phyloP scores from a whole-genome alignment of 202 grass and related monocot species.

The Panicum virgatum region DNA sequence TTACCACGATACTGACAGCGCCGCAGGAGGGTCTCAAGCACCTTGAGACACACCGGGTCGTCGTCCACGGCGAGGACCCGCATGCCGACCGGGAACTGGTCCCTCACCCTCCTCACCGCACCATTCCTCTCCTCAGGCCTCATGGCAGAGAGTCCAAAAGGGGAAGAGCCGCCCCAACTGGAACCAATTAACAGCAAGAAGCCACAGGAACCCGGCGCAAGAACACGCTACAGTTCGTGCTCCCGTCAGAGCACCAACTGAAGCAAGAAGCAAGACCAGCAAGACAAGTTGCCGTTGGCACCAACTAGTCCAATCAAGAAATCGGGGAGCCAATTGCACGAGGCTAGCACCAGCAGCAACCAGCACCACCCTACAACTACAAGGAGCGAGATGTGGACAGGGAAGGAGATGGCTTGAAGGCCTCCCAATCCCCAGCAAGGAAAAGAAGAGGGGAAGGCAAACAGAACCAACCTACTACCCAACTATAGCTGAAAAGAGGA shows the following conservation, averaged over 20 bases:
- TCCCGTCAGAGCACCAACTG: background rate
- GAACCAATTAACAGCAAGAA: slow-evolving; percentile 1
- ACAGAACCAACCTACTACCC: slow-evolving; percentile 33
- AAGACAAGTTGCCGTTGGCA: background rate
- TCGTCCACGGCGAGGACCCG: slow-evolving; percentile 94
- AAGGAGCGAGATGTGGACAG: slow-evolving; percentile 38
- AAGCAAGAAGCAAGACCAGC: slow-evolving; percentile 24
- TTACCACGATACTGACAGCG: slow-evolving; percentile 80
- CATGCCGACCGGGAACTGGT: slow-evolving; percentile 91
- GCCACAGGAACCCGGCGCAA: background rate
- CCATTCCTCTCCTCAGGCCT: slow-evolving; percentile 45
- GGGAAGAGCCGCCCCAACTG: background rate
- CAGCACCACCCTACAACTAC: slow-evolving; percentile 1
- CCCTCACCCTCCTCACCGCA: slow-evolving; percentile 32
- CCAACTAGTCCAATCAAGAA: slow-evolving; percentile 30
- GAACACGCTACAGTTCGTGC: background rate
- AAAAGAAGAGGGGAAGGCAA: slow-evolving; percentile 9
- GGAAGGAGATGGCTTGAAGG: slow-evolving; percentile 33
- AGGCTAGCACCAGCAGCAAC: background rate
- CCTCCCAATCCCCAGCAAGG: slow-evolving; percentile 60
- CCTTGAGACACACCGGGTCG: slow-evolving; percentile 80
- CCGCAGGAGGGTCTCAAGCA: slow-evolving; percentile 74
- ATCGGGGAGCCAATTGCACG: slow-evolving; percentile 18
- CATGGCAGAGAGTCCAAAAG: slow-evolving; percentile 34
- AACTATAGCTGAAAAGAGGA: slow-evolving; percentile 39